These are phyloP conservation scores for Candida hispaniensis DNA, from an alignment of 805 yeast genomes.

Conservation along the genomic window DNA sequence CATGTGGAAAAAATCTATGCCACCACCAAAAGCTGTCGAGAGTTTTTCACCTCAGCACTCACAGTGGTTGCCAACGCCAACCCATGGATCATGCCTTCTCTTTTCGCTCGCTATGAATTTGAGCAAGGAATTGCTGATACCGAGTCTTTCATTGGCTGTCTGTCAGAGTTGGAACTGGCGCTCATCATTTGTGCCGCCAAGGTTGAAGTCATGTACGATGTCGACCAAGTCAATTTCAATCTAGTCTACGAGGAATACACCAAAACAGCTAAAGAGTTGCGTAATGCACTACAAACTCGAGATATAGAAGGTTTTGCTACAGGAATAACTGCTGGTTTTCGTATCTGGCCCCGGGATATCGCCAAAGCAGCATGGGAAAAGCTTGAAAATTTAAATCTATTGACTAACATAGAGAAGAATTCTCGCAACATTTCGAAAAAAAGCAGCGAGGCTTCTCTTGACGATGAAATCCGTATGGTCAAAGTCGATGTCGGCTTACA, in stretches of 20 bases:
- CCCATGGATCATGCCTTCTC: slow-evolving; percentile 21
- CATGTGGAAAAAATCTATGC: slow-evolving; percentile 40
- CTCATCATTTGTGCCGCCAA: slow-evolving; percentile 68
- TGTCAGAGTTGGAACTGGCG: slow-evolving; percentile 64
- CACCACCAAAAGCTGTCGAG: slow-evolving; percentile 48
- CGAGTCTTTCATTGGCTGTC: slow-evolving; percentile 27
- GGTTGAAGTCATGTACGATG: slow-evolving; percentile 46
- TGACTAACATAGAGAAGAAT: slow-evolving; percentile 34
- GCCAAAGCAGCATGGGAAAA: slow-evolving; percentile 68
- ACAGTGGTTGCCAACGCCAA: slow-evolving; percentile 25
- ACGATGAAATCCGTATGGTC: slow-evolving; percentile 28
- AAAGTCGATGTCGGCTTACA: slow-evolving; percentile 29
- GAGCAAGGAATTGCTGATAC: slow-evolving; percentile 23
- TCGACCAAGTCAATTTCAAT: slow-evolving; percentile 60
- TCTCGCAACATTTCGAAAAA: slow-evolving; percentile 35
- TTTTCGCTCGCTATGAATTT: slow-evolving; percentile 17
- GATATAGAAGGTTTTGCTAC: slow-evolving; percentile 26
- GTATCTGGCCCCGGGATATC: slow-evolving; percentile 51
- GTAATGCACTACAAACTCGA: slow-evolving; percentile 28
- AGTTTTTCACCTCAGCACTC: slow-evolving; percentile 24
- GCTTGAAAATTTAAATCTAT: slow-evolving; percentile 43
- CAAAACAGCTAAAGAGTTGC: slow-evolving; percentile 39
- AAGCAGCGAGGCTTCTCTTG: slow-evolving; percentile 25
- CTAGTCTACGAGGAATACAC: slow-evolving; percentile 66
- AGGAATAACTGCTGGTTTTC: slow-evolving; percentile 35